These are phyloP conservation scores for Fusarium camptoceras DNA, from an alignment of 2,329 filamentous ascomycete species.

Conservation along the genomic window DNA sequence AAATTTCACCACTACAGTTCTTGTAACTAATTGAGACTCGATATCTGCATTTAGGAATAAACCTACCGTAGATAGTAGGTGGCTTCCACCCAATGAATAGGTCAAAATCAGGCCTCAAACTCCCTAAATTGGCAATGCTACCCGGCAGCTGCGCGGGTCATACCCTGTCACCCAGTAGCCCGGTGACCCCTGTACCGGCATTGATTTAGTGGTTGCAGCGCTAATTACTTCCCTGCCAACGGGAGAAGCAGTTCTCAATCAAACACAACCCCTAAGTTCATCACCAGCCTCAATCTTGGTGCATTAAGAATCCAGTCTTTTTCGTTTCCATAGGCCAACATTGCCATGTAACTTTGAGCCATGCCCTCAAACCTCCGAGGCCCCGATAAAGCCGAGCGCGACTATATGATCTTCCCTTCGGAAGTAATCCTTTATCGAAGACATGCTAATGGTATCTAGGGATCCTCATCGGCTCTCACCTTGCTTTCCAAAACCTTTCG, in stretches of 20 bases:
- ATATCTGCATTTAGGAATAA: too few relatives aligned
- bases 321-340: rapidly evolving
- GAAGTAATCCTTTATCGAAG: background rate
- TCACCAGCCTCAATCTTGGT: background rate
- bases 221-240: background rate
- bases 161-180: background rate
- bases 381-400: background rate
- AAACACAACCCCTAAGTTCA: background rate
- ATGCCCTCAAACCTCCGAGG: background rate
- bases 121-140: background rate
- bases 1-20: too few relatives aligned
- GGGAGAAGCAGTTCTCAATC: background rate
- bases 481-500: too few relatives aligned
- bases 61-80: too few relatives aligned
- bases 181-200: background rate
- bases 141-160: background rate
- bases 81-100: too few relatives aligned
- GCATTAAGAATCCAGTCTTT: background rate
- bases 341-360: background rate
- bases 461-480: too few relatives aligned
- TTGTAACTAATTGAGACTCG: too few relatives aligned
- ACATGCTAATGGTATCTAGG: too few relatives aligned
- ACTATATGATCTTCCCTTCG: background rate
- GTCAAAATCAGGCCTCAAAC: too few relatives aligned
- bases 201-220: background rate